Evolutionary conservation across 441 rosid species (phyloP).

Genomic region (Populus hybrid): DNA sequence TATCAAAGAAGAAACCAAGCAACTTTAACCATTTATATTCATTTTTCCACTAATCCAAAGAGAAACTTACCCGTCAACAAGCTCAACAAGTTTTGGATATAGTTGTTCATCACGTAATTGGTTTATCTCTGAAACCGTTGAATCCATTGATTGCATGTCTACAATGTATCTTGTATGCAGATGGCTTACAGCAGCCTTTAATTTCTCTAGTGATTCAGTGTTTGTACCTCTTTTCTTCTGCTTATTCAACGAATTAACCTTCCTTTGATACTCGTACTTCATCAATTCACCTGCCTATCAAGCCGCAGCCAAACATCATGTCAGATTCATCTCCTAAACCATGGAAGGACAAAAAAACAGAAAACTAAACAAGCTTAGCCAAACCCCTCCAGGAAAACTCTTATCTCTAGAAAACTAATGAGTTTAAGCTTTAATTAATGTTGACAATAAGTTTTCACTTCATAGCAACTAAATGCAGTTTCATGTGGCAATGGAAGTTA

Average conservation of each 20-base stretch:
- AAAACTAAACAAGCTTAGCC: neutral
- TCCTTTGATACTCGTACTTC: constrained; percentile 86
- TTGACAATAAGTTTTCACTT: neutral
- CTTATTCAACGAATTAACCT: constrained; percentile 63
- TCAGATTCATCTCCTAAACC: constrained; percentile 13
- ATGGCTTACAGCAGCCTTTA: constrained; percentile 84
- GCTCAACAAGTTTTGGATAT: constrained; percentile 73
- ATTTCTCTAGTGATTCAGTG: constrained; percentile 75
- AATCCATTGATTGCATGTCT: constrained; percentile 98
- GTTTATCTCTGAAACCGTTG: constrained; percentile 88
- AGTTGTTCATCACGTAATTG: constrained; percentile 87
- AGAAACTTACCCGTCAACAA: constrained; percentile 77
- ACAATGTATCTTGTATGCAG: constrained; percentile 94
- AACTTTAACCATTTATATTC: neutral
- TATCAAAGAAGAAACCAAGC: neutral
- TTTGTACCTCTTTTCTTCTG: constrained; percentile 66
- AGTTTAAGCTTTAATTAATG: neutral
- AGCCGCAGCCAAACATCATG: constrained; percentile 27
- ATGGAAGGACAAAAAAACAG: neutral
- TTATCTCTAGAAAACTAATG: neutral
- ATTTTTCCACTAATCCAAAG: neutral
- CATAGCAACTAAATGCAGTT: neutral
- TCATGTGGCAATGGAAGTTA: neutral
- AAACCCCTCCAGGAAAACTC: neutral
- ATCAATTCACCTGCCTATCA: constrained; percentile 80